These are phyloP conservation scores for Tinospora cordifolia DNA, from an alignment of 164 flowering plant genomes.

Conservation along the genomic window DNA sequence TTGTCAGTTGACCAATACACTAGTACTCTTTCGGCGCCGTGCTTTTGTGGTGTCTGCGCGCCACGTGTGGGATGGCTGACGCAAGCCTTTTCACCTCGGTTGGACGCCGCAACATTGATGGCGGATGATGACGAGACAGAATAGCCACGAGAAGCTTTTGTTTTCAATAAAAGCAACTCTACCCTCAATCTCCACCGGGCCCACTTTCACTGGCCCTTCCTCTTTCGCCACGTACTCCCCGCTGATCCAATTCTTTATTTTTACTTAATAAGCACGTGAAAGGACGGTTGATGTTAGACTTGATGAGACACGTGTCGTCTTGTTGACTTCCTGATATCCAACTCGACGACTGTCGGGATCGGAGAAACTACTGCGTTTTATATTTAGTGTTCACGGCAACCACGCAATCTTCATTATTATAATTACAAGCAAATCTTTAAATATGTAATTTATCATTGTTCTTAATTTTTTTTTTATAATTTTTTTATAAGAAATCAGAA, in stretches of 20 bases:
- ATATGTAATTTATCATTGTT: too few species aligned
- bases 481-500: too few species aligned
- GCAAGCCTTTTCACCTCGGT: background rate
- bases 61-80: too few species aligned
- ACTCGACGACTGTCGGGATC: background rate
- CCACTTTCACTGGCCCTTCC: background rate
- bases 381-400: background rate
- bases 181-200: background rate
- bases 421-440: too few species aligned
- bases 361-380: background rate
- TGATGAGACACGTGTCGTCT: background rate
- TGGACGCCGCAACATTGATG: background rate
- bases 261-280: background rate
- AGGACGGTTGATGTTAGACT: background rate
- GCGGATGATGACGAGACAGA: background rate
- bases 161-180: background rate
- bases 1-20: background rate
- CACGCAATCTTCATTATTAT: background rate
- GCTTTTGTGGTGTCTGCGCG: too few species aligned
- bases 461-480: too few species aligned
- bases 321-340: background rate
- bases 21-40: background rate
- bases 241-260: background rate
- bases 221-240: background rate
- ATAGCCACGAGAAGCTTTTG: background rate